Conservation (phyloP, 2,329 filamentous ascomycete genomes). For the Beauveria sp. region DNA sequence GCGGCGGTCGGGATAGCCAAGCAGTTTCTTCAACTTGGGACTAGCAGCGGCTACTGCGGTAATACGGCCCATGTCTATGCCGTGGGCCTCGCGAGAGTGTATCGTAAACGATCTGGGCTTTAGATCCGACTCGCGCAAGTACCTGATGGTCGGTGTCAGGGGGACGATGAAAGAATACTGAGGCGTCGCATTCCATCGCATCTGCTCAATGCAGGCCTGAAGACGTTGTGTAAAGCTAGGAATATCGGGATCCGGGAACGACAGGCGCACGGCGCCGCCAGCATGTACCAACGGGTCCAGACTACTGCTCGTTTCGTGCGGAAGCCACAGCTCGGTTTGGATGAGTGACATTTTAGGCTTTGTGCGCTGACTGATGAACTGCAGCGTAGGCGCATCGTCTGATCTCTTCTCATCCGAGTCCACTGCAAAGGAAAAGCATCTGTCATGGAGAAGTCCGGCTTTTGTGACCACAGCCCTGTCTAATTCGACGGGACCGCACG, state of each 20-base stretch:
- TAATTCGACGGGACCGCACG: slow-evolving; percentile 20
- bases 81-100: slow-evolving; percentile 13
- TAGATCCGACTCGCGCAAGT: background rate
- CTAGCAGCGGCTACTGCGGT: slow-evolving; percentile 11
- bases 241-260: slow-evolving; percentile 7
- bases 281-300: slow-evolving; percentile 12
- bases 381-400: slow-evolving; percentile 14
- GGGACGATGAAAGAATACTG: slow-evolving; percentile 1
- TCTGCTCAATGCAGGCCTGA: background rate
- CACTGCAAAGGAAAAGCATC: slow-evolving; percentile 22
- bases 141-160: background rate
- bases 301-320: background rate
- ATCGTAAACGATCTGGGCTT: slow-evolving; percentile 13
- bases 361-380: slow-evolving; percentile 22
- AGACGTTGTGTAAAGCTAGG: background rate
- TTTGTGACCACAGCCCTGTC: slow-evolving; percentile 18
- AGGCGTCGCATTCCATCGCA: background rate
- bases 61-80: slow-evolving; percentile 13
- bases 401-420: slow-evolving; percentile 19
- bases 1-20: slow-evolving; percentile 8
- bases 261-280: slow-evolving; percentile 8
- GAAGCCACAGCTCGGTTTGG: slow-evolving; percentile 14
- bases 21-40: slow-evolving; percentile 14
- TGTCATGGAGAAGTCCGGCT: slow-evolving; percentile 19
- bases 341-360: slow-evolving; percentile 15